A percentile compares a stretch with the other conserved stretches of the same genome.
phyloP scores from a whole-genome alignment of 768 basidiomycete species.

The Kwoniella mangroviensis region DNA sequence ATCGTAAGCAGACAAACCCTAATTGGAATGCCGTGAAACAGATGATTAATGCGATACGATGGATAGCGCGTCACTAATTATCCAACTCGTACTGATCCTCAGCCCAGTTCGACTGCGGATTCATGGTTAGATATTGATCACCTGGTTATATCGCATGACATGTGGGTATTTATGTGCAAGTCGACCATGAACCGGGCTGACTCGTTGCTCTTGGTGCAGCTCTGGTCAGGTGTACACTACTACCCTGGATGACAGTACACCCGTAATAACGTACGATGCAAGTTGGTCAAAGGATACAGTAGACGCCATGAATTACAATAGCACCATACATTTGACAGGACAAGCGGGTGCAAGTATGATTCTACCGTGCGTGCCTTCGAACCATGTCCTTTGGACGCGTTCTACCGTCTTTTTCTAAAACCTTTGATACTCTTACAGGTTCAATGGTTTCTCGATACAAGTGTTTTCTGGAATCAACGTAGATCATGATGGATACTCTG shows the following conservation, averaged over 20 bases:
- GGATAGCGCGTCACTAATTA: conserved; percentile 15
- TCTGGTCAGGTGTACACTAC: conserved; percentile 21
- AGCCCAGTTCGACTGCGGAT: not conserved
- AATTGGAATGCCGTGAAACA: no score
- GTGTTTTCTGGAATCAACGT: conserved; percentile 21
- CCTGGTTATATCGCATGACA: conserved; percentile 4
- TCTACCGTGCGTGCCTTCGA: not conserved
- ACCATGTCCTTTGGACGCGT: no score
- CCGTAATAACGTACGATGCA: conserved; percentile 23
- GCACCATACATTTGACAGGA: not conserved
- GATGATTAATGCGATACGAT: no score
- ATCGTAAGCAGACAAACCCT: conserved; percentile 12
- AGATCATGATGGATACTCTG: conserved; percentile 35
- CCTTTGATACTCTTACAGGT: conserved; percentile 12
- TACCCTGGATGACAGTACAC: conserved; percentile 30
- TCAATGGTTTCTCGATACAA: conserved; percentile 35
- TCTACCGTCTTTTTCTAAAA: no score
- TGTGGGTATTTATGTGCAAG: not conserved
- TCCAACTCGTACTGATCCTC: conserved; percentile 6
- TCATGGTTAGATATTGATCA: conserved; percentile 21
- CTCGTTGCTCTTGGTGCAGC: not conserved
- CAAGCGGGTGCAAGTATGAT: not conserved
- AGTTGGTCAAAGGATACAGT: not conserved
- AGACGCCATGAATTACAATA: not conserved
- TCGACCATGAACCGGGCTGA: no score